Evolutionary conservation across 345 rosid species (phyloP).

Genomic region (Atalantia buxifolia): DNA sequence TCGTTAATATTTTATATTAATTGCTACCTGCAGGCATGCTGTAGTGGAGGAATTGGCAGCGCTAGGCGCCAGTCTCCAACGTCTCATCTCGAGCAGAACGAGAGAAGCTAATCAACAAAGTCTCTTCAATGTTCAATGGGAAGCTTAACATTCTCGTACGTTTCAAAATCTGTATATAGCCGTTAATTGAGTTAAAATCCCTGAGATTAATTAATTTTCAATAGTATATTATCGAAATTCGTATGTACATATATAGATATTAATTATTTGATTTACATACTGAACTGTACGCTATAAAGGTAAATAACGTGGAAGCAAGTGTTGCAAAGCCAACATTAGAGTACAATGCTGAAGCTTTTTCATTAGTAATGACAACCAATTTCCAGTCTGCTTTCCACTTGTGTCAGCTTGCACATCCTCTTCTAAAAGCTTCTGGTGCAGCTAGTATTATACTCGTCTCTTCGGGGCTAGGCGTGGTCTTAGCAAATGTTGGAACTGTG

Average conservation of each 20-base stretch:
- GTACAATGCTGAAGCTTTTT: constrained; percentile 31
- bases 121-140: constrained; percentile 32
- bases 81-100: constrained; percentile 37
- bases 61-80: constrained; percentile 47
- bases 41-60: constrained; percentile 52
- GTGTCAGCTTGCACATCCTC: too few relatives aligned
- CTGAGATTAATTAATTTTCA: too few relatives aligned
- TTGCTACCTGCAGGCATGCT: constrained; percentile 31
- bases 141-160: constrained; percentile 44
- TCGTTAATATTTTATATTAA: too few relatives aligned
- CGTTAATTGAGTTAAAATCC: too few relatives aligned
- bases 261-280: too few relatives aligned
- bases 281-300: constrained; percentile 14
- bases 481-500: too few relatives aligned
- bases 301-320: constrained; percentile 45
- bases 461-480: too few relatives aligned
- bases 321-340: constrained; percentile 36
- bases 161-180: not conserved
- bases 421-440: too few relatives aligned
- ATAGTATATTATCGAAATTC: too few relatives aligned
- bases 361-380: constrained; percentile 34
- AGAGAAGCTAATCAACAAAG: constrained; percentile 37
- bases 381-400: constrained; percentile 50
- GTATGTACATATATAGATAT: too few relatives aligned
- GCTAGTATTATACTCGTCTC: too few relatives aligned